A percentile compares a stretch with the other conserved stretches of the same genome.
These are phyloP conservation scores for Penicillium crustosum DNA, from an alignment of 2,329 filamentous ascomycete genomes.

Conservation along the genomic window DNA sequence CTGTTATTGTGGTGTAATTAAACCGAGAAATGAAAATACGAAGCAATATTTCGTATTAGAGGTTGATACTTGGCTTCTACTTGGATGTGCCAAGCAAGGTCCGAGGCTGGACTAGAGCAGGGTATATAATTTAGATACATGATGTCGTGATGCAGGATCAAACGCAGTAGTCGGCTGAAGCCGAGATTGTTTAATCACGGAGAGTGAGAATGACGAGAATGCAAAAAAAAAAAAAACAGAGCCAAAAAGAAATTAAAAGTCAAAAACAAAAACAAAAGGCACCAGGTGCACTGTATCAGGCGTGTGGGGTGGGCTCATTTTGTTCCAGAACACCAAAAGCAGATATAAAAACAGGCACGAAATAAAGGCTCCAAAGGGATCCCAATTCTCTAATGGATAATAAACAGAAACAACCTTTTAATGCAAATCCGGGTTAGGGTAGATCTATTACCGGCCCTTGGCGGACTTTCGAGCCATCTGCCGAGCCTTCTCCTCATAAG, in stretches of 20 bases:
- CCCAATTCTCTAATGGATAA: background rate
- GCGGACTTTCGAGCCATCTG: slow-evolving; percentile 30
- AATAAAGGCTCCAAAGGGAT: background rate
- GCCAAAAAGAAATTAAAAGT: background rate
- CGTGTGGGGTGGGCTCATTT: slow-evolving; percentile 7
- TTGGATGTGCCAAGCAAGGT: slow-evolving; percentile 1
- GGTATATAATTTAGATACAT: slow-evolving; percentile 26
- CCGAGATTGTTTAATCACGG: background rate
- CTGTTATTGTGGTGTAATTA: background rate
- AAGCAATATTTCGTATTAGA: background rate
- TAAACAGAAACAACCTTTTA: slow-evolving; percentile 5
- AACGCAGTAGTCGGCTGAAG: background rate
- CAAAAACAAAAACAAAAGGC: background rate
- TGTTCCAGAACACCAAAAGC: slow-evolving; percentile 14
- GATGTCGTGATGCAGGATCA: slow-evolving; percentile 22
- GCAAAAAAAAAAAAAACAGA: background rate
- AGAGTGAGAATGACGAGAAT: background rate
- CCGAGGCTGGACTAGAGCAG: slow-evolving; percentile 9
- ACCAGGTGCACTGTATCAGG: background rate
- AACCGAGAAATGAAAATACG: background rate
- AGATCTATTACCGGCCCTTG: slow-evolving; percentile 28
- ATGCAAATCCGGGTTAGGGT: slow-evolving; percentile 13
- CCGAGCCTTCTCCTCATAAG: slow-evolving; percentile 35
- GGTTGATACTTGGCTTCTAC: background rate
- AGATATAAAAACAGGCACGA: background rate